Evolutionary conservation across 768 basidiomycete genomes (phyloP), one percentile per base, ranked within the genome.

Genomic region (Rhodotorula taiwanensis): DNA sequence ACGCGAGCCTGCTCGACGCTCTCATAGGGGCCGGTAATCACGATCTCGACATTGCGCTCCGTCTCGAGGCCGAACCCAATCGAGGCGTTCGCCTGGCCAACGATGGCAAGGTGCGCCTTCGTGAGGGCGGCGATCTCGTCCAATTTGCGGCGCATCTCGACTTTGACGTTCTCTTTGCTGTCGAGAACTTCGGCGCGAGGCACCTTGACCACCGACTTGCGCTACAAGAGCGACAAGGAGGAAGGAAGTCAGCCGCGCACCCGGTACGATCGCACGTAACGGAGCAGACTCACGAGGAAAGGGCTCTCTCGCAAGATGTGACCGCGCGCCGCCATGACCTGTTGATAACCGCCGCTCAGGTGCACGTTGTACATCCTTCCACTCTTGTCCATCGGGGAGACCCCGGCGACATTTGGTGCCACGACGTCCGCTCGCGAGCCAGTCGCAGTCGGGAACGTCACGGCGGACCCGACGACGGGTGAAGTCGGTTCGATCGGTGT

Each of bases 51-150:
- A 51, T 89, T 86, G 60, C 90, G 81, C 76, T 98, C 94, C 1
- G 89, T 88, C 79, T 97, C 94, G 21, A 98, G 82, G 4, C 93
- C 91, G 7, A 86, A 86, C 82, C 88, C 89, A 41, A 88, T 87
- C 70, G 80, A 85, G 67, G 78, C 86, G 0, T 85, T 86, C 53
- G 86, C 70, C 42, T 71, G 70, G 71, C 94, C 93, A 72, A 94
- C 87, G 69, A 97, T 91, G 30, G 91, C 86, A 73, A 97, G 90
- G 75, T 92, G 89, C 14, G 93, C 90, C 64, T 84, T 79, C n/a
- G 90, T 93, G 73, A 89, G 87, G 4, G 86, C 84, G 33, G 92
- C 93, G 73, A 97, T 89, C 73, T 94, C 89, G 75, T 95, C 91
- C n/a, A 97, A 66, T 53, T 73, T 73, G 61, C 64, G 64, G 27